These are phyloP conservation scores for Favolaschia claudopus DNA, from an alignment of 768 basidiomycete genomes.

Conservation along the genomic window DNA sequence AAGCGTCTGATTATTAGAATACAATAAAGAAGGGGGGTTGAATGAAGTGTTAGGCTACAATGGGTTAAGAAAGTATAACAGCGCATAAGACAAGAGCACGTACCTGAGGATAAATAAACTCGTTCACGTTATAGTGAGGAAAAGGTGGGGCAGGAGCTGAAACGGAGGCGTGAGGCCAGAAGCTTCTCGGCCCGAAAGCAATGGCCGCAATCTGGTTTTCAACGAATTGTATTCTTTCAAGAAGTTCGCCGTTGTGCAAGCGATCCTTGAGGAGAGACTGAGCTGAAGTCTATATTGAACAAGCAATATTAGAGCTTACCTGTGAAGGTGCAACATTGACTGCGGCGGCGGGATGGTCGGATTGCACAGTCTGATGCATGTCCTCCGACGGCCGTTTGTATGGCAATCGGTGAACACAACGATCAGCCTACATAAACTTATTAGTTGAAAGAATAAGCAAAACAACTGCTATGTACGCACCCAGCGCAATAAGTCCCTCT, in stretches of 20 bases:
- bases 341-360: too few relatives aligned
- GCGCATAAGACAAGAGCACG: too few relatives aligned
- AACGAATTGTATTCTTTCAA: conserved; percentile 3
- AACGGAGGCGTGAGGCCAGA: neutral
- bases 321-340: too few relatives aligned
- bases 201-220: conserved; percentile 9
- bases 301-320: neutral
- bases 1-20: too few relatives aligned
- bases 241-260: neutral
- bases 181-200: neutral
- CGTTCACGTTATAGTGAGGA: neutral
- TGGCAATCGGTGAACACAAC: neutral
- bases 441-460: neutral
- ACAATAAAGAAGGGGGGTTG: too few relatives aligned
- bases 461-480: neutral
- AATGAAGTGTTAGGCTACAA: too few relatives aligned
- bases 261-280: neutral
- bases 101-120: too few relatives aligned
- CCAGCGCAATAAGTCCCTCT: conserved; percentile 6
- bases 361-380: too few relatives aligned
- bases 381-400: conserved; percentile 11
- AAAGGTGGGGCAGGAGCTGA: neutral
- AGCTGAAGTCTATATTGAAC: neutral
- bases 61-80: too few relatives aligned
- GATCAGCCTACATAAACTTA: conserved; percentile 1